Evolutionary conservation across 345 rosid genomes (phyloP), one percentile per base, ranked within the genome.

Genomic region (Toxicodendron radicans): DNA sequence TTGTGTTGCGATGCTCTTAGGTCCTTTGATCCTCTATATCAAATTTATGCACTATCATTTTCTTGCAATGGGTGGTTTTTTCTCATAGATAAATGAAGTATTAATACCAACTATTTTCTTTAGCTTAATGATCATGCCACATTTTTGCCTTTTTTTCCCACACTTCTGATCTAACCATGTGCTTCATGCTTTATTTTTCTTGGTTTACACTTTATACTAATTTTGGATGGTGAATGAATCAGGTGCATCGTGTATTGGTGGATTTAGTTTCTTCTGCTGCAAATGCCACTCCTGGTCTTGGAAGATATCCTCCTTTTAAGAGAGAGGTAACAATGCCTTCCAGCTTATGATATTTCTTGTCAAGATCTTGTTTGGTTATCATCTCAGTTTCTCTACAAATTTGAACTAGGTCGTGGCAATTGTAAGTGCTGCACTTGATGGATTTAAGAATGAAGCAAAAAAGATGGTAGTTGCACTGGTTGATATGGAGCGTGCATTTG

Each of bases 401-500:
- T 59, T 49, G 65, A n/a, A 79, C 61, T 83, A 96, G 98, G 90
- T 96, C 81, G 90, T 96, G 72, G 92, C 91, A 74, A 86, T 93
- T 76, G 99, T 98, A 70, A 92, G 85, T 83, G 82, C 86, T 76
- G 99, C 98, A 41, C 93, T 96, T 66, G 99, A 96, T 79, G 89
- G 83, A 56, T 96, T 96, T 82, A 96, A 93, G 86, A 87, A 62
- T 83, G 98, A 96, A 83, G 90, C 99, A 57, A 93, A 84, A 79
- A 93, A 90, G 78, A 93, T 96, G 99, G 99, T 96, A 1, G 87
- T 96, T 79, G 98, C 99, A 23, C 84, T 96, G 45, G 98, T 96
- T 69, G 99, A 96, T 80, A 96, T 96, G 99, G 99, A 96, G 79
- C 98, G 99, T 58, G 98, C 87, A 45, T 96, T 96, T 86, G 99